Evolutionary conservation across 257 asterid species (phyloP).

Genomic region (Craterostigma plantagineum): DNA sequence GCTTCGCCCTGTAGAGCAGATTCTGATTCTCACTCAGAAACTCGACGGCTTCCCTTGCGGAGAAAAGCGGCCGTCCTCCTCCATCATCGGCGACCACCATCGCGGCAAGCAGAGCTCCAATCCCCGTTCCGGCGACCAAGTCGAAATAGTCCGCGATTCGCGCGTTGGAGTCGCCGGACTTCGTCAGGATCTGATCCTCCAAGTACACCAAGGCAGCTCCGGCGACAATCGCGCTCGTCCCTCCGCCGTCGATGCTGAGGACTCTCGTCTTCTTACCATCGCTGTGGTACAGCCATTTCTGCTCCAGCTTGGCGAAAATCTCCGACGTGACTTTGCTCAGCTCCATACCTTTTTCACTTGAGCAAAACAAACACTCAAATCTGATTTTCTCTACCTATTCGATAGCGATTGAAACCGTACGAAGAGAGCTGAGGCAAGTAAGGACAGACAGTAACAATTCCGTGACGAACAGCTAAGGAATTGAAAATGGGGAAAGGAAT

Average conservation of each 20-base stretch:
- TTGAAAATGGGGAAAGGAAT: neutral
- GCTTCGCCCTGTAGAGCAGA: slow-evolving; percentile 23
- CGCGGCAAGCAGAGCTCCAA: too few relatives aligned
- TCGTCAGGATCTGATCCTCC: slow-evolving; percentile 68
- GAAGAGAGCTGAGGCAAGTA: neutral
- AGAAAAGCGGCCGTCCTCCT: too few relatives aligned
- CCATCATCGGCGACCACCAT: too few relatives aligned
- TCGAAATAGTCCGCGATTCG: too few relatives aligned
- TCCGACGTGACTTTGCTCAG: slow-evolving; percentile 59
- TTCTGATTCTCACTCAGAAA: slow-evolving; percentile 30
- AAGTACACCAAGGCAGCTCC: slow-evolving; percentile 52
- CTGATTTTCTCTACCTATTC: too few relatives aligned
- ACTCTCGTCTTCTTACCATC: slow-evolving; percentile 65
- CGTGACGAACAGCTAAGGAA: slow-evolving; percentile 5
- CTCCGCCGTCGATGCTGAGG: slow-evolving; percentile 76
- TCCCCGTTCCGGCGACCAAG: too few relatives aligned
- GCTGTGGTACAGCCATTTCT: slow-evolving; percentile 75
- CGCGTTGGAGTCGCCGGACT: slow-evolving; percentile 44
- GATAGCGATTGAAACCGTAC: too few relatives aligned
- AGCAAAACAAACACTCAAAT: too few relatives aligned
- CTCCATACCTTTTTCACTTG: too few relatives aligned
- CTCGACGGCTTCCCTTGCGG: slow-evolving; percentile 43
- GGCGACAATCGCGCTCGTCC: slow-evolving; percentile 44
- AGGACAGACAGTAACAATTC: neutral
- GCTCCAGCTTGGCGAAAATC: slow-evolving; percentile 81